These are phyloP conservation scores for Juglanconis oblonga DNA, from an alignment of 2,329 filamentous ascomycete species.

Conservation along the genomic window DNA sequence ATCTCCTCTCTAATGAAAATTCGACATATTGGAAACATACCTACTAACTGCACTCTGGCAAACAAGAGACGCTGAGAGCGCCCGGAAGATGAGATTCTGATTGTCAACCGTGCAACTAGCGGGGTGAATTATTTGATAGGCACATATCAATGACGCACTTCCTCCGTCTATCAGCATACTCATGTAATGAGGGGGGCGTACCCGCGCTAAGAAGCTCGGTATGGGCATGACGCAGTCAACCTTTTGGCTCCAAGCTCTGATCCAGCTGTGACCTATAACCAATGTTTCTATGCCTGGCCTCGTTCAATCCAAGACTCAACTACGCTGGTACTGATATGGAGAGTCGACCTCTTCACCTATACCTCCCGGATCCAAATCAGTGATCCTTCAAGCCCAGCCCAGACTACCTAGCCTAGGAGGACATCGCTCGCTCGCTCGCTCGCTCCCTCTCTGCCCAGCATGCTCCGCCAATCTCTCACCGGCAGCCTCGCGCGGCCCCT, in stretches of 20 bases:
- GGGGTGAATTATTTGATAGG: not conserved
- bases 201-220: too few relatives aligned
- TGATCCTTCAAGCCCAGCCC: not conserved
- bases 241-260: not conserved
- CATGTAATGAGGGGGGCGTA: not conserved
- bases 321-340: not conserved
- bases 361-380: not conserved
- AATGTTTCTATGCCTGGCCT: not conserved
- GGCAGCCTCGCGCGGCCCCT: constrained; percentile 24
- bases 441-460: constrained; percentile 16
- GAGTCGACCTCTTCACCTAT: not conserved
- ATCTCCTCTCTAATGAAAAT: too few relatives aligned
- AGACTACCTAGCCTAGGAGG: not conserved
- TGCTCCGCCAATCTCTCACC: constrained; percentile 28
- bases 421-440: not conserved
- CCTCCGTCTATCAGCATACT: not conserved
- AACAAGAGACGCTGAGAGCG: not conserved
- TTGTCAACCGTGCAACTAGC: not conserved
- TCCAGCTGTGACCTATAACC: not conserved
- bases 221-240: not conserved
- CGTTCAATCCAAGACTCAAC: not conserved
- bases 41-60: too few relatives aligned
- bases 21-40: too few relatives aligned
- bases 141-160: not conserved
- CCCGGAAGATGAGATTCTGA: not conserved